Conservation (phyloP, 176 grass and related monocot genomes). For the maize (Zea mays) region Zm-B73-REFERENCE-NAM-5.0 NC_050103.1:176951001-176951500, state of each 20-base stretch:
- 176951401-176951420: constrained; percentile 87
- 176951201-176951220: constrained; percentile 81
- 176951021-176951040: constrained; percentile 82
- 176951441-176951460: constrained; percentile 62
- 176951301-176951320: constrained; percentile 82
- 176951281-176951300: constrained; percentile 81
- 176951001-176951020: constrained; percentile 74
- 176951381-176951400: constrained; percentile 75
- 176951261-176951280: constrained; percentile 69
- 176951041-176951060: constrained; percentile 79
- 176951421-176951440: constrained; percentile 66
- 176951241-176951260: constrained; percentile 81
- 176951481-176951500: too few relatives aligned
- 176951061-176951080: constrained; percentile 87
- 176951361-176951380: constrained; percentile 56
- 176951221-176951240: constrained; percentile 66
- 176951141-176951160: constrained; percentile 80
- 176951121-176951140: constrained; percentile 87
- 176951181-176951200: constrained; percentile 76
- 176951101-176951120: constrained; percentile 68
- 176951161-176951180: constrained; percentile 56
- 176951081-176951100: constrained; percentile 75
- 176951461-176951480: neutral
- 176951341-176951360: constrained; percentile 74
- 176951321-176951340: constrained; percentile 72